A percentile compares a stretch with the other conserved stretches of the same genome.
These are phyloP conservation scores for Oxalis stricta DNA, from an alignment of 441 rosid genomes.

Conservation along the genomic window DNA sequence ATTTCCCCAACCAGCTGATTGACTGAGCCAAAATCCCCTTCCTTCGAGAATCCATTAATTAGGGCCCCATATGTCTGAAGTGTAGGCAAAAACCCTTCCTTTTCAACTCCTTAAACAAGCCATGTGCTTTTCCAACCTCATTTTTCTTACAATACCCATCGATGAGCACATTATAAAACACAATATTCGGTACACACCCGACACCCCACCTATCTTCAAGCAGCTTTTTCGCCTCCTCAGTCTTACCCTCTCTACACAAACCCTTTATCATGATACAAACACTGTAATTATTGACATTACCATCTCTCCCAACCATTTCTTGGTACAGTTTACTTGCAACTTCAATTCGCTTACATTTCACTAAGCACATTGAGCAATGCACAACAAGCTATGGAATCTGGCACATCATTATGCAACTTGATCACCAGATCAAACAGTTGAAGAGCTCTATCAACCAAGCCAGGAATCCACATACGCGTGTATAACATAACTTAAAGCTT, in stretches of 20 bases:
- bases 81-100: conserved; percentile 65
- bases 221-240: conserved; percentile 47
- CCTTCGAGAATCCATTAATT: conserved; percentile 50
- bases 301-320: conserved; percentile 46
- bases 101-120: conserved; percentile 50
- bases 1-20: conserved; percentile 53
- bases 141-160: conserved; percentile 54
- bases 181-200: conserved; percentile 66
- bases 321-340: conserved; percentile 43
- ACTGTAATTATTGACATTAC: conserved; percentile 46
- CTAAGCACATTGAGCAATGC: conserved; percentile 35
- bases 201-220: conserved; percentile 64
- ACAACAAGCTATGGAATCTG: conserved; percentile 56
- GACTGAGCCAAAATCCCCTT: conserved; percentile 38
- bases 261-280: conserved; percentile 55
- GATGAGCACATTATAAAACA: conserved; percentile 61
- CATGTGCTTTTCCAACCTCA: conserved; percentile 27
- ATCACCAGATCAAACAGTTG: conserved; percentile 27
- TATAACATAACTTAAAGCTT: conserved; percentile 44
- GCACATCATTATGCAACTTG: conserved; percentile 21
- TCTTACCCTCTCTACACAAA: conserved; percentile 53
- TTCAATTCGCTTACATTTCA: conserved; percentile 20
- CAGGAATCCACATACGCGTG: conserved; percentile 42
- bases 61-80: conserved; percentile 50
- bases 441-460: conserved; percentile 35